Evolutionary conservation across 768 basidiomycete genomes (phyloP), one percentile per base, ranked within the genome.

Genomic region (Mrakia gelida): DNA sequence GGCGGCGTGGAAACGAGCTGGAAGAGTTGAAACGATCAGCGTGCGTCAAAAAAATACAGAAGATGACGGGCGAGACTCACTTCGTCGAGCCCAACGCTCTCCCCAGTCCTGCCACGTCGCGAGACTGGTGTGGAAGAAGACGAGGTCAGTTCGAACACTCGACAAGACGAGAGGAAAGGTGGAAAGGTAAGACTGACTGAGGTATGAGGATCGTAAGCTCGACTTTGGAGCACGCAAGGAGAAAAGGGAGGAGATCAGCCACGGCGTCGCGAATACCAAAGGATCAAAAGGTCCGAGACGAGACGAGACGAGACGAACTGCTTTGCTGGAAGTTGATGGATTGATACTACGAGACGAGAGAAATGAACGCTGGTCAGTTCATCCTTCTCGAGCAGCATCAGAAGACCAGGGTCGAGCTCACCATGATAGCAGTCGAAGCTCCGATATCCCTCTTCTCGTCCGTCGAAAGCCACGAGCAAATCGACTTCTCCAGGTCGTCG

Each of bases 401-500:
- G 15, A 13, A 0, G 49, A 21, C 7, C 1, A 21, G 3, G 3
- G 7, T 2, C 16, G 49, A 2, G 3, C 49, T 52, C 49, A 21
- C 49, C 49, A 85, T 87, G 77, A 92, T 85, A 45, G 87, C 88
- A 15, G 92, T 93, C 41, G 86, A 87, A 5, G 92, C 89, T 73
- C 90, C 87, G 81, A 87, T 92, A 92, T 92, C 92, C 30, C 92
- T 86, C 81, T 92, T 91, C 82, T 92, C 90, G 82, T 93, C 92
- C 13, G 90, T 91, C 41, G 88, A 86, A 15, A 93, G 87, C 92
- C 92, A 93, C 61, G 89, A 87, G 79, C 92, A 92, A 78, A 93
- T 83, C 71, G 85, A 86, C 75, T 87, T 87, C 82, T 92, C 90
- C 8, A 93, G 87, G 34, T 86, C 87, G 80, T 93, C 92, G 0